Conservation (phyloP, 352 stramenopile species). For the Achlya hypogyna region DNA sequence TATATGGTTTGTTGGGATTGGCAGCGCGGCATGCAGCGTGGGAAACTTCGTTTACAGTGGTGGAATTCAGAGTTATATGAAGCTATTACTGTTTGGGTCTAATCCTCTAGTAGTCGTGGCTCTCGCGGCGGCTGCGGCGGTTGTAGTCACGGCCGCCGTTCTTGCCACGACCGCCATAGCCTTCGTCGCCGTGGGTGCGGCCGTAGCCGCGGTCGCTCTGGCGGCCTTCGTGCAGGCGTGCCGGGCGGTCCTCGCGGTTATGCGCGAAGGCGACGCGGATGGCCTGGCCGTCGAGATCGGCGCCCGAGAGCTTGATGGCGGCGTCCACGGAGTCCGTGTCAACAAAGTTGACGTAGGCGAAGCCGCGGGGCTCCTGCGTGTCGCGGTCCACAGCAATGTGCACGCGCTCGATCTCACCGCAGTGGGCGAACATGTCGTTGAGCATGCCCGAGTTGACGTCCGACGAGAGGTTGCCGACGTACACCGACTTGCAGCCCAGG, state of each 20-base stretch:
- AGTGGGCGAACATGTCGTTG: constrained; percentile 88
- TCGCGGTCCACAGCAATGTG: constrained; percentile 95
- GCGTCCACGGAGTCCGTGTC: constrained; percentile 90
- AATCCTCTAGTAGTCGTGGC: constrained; percentile 13
- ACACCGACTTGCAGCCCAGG: constrained; percentile 93
- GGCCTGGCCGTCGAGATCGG: constrained; percentile 85
- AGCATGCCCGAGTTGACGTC: constrained; percentile 94
- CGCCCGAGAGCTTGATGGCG: constrained; percentile 87
- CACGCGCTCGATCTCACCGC: constrained; percentile 91
- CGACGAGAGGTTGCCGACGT: constrained; percentile 97
- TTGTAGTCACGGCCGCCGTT: constrained; percentile 7
- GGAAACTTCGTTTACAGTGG: not conserved
- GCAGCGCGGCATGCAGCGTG: not conserved
- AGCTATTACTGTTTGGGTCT: not conserved
- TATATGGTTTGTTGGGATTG: no score
- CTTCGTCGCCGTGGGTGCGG: not conserved
- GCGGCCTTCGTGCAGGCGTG: not conserved
- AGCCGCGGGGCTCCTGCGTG: constrained; percentile 96
- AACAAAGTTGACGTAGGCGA: constrained; percentile 96
- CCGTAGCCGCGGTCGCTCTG: not conserved
- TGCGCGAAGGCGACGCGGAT: constrained; percentile 88
- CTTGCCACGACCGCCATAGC: constrained; percentile 17
- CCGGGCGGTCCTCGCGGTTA: constrained; percentile 4
- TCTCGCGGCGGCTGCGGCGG: constrained; percentile 1
- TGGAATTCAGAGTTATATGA: not conserved